Percentiles rank a stretch among this genome's conserved stretches.
Evolutionary conservation across 1,284 basidiomycete genomes (phyloP).

Genomic region (Cutaneotrichosporon sp.): DNA sequence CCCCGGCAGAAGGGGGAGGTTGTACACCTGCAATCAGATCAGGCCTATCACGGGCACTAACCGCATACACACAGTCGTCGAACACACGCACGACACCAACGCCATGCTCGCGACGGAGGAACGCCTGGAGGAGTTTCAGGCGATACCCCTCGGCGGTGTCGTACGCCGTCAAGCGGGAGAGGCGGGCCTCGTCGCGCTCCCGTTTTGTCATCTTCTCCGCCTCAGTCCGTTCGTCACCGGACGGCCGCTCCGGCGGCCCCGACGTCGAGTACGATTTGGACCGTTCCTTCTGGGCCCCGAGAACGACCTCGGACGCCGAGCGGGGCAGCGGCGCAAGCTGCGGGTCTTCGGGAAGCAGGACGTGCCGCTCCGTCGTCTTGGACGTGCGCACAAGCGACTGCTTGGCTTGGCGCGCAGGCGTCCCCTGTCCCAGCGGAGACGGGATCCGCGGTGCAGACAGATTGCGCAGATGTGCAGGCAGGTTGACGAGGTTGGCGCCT

Average conservation of each 20-base stretch:
- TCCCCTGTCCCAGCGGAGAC: constrained; percentile 47
- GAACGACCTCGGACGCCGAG: constrained; percentile 21
- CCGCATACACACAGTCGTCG: constrained; percentile 88
- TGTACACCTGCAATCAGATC: constrained; percentile 63
- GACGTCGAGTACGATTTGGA: background rate
- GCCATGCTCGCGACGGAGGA: constrained; percentile 88
- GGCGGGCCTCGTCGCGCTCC: constrained; percentile 68
- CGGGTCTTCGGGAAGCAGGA: constrained; percentile 81
- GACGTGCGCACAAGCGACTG: constrained; percentile 63
- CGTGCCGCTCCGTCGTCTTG: constrained; percentile 87
- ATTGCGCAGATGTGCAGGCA: constrained; percentile 45
- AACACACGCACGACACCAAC: constrained; percentile 75
- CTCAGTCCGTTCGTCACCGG: constrained; percentile 41
- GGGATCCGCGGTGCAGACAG: constrained; percentile 43
- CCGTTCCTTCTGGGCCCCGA: constrained; percentile 18
- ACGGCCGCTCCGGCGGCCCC: background rate
- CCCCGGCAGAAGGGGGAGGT: constrained; percentile 82
- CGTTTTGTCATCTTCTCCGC: constrained; percentile 58
- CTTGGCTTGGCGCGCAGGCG: constrained; percentile 38
- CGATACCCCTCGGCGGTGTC: constrained; percentile 76
- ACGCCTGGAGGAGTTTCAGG: constrained; percentile 70
- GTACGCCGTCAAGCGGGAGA: constrained; percentile 76
- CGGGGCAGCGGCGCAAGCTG: constrained; percentile 72
- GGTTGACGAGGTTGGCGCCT: constrained; percentile 21
- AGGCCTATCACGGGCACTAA: constrained; percentile 48